Conservation (phyloP, 495 filamentous ascomycete species). For the Chaetomium cochliodes region DNA sequence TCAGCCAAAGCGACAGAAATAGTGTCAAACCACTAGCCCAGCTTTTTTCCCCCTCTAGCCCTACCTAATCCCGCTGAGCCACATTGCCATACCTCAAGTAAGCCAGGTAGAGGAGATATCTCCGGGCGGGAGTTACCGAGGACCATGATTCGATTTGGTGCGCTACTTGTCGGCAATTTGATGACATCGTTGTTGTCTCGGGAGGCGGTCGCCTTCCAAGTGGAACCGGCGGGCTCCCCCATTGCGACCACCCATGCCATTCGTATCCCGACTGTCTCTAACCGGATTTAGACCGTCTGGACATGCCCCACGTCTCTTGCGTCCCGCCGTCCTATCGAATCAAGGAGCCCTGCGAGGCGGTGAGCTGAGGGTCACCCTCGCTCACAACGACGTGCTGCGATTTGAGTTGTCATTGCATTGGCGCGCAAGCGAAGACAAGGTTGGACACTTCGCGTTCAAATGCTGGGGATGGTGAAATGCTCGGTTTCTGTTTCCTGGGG, state of each 20-base stretch:
- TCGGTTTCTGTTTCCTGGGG: too few species aligned
- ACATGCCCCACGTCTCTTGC: background rate
- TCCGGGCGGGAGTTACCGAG: too few species aligned
- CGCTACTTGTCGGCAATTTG: background rate
- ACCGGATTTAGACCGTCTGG: background rate
- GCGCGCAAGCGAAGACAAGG: background rate
- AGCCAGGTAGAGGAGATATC: too few species aligned
- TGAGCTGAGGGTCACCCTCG: background rate
- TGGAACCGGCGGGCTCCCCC: background rate
- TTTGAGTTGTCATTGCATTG: background rate
- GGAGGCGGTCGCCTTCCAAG: background rate
- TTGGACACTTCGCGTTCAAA: background rate
- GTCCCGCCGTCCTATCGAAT: background rate
- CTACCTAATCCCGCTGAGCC: too few species aligned
- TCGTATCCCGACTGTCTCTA: background rate
- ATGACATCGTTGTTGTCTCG: conserved; percentile 4
- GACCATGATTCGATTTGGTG: too few species aligned
- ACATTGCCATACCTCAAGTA: too few species aligned
- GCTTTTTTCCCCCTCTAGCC: too few species aligned
- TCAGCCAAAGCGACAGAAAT: too few species aligned
- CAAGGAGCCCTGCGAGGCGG: background rate
- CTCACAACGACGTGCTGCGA: background rate
- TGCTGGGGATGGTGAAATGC: background rate
- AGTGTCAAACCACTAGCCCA: too few species aligned
- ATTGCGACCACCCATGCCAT: background rate